Conservation (phyloP, 1,284 basidiomycete genomes). For the Paramarasmius palmivorus region DNA sequence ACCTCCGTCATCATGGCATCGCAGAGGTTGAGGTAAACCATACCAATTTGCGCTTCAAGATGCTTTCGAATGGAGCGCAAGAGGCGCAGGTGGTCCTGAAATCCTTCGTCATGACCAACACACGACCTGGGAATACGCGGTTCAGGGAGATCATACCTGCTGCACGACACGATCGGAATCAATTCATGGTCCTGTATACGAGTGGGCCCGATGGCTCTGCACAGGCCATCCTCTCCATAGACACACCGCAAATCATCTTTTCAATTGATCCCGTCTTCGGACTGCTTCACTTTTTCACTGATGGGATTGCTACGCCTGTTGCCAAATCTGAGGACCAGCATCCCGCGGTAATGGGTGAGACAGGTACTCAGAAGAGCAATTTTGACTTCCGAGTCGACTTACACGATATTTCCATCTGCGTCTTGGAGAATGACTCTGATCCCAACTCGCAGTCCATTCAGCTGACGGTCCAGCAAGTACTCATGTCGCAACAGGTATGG, state of each 20-base stretch:
- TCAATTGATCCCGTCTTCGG: slow-evolving; percentile 93
- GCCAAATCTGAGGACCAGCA: slow-evolving; percentile 12
- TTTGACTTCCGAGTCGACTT: slow-evolving; percentile 84
- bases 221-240: slow-evolving; percentile 85
- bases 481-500: slow-evolving; percentile 88
- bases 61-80: slow-evolving; percentile 79
- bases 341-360: slow-evolving; percentile 1
- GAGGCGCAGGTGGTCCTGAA: slow-evolving; percentile 89
- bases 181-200: slow-evolving; percentile 93
- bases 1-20: slow-evolving; percentile 81
- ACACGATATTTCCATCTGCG: slow-evolving; percentile 87
- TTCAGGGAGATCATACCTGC: slow-evolving; percentile 97
- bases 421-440: slow-evolving; percentile 86
- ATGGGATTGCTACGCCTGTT: slow-evolving; percentile 46
- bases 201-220: slow-evolving; percentile 59
- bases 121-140: slow-evolving; percentile 76
- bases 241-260: slow-evolving; percentile 93
- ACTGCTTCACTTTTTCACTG: slow-evolving; percentile 83
- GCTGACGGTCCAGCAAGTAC: slow-evolving; percentile 81
- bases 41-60: slow-evolving; percentile 81
- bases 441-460: slow-evolving; percentile 87
- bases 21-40: slow-evolving; percentile 84
- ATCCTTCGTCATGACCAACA: slow-evolving; percentile 92
- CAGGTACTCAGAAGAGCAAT: slow-evolving; percentile 21
- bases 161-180: slow-evolving; percentile 87